These are phyloP conservation scores for Trichosanthes truncata DNA, from an alignment of 306 rosid species.

Conservation along the genomic window DNA sequence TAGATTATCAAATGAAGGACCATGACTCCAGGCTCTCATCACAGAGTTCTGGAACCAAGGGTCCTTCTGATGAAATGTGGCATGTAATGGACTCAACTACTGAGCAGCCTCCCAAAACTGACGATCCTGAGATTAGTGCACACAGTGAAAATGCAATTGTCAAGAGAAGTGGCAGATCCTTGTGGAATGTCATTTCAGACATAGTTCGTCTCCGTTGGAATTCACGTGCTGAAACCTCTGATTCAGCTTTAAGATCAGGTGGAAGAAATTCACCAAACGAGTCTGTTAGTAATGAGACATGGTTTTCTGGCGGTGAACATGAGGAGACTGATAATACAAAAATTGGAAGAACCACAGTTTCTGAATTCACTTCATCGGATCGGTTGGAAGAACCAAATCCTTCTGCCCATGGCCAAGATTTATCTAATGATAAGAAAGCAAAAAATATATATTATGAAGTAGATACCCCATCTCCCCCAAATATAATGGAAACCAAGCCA, in stretches of 20 bases:
- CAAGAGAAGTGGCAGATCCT: slow-evolving; percentile 66
- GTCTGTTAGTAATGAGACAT: slow-evolving; percentile 51
- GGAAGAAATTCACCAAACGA: slow-evolving; percentile 50
- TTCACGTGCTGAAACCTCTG: slow-evolving; percentile 38
- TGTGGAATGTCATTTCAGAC: slow-evolving; percentile 56
- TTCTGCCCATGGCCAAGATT: slow-evolving; percentile 27
- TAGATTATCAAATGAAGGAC: slow-evolving; percentile 32
- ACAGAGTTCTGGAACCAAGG: slow-evolving; percentile 56
- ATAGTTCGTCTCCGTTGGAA: slow-evolving; percentile 60
- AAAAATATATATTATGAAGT: slow-evolving; percentile 37
- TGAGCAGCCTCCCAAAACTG: slow-evolving; percentile 26
- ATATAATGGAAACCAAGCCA: slow-evolving; percentile 32
- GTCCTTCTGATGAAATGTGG: slow-evolving; percentile 79
- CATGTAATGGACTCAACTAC: slow-evolving; percentile 41
- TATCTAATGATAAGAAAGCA: slow-evolving; percentile 21
- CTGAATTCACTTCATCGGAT: slow-evolving; percentile 32
- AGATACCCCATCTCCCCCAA: slow-evolving; percentile 32
- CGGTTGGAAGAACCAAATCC: slow-evolving; percentile 20
- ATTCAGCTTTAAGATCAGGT: slow-evolving; percentile 37
- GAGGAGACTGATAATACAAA: slow-evolving; percentile 39
- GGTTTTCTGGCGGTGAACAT: slow-evolving; percentile 66
- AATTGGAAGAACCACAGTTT: slow-evolving; percentile 23
- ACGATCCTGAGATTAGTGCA: slow-evolving; percentile 29
- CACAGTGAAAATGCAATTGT: slow-evolving; percentile 31
- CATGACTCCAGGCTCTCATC: slow-evolving; percentile 33